These are phyloP conservation scores for Auricularia cornea DNA, from an alignment of 768 basidiomycete genomes.

Conservation along the genomic window DNA sequence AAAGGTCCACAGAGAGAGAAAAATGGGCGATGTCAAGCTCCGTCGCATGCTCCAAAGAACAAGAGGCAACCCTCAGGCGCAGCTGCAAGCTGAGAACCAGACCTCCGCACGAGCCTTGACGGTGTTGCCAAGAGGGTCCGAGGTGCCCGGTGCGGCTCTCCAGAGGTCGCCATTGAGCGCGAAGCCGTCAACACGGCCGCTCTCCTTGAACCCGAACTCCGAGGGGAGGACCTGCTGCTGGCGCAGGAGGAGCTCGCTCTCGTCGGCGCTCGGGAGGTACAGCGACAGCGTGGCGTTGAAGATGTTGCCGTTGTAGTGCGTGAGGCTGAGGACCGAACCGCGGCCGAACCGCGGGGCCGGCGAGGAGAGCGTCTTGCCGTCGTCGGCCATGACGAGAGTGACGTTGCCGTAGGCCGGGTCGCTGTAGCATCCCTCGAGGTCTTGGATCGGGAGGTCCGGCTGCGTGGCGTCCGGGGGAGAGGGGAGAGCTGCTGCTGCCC, in stretches of 20 bases:
- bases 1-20: too few relatives aligned
- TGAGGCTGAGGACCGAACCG: not conserved
- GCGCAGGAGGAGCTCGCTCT: not conserved
- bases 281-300: not conserved
- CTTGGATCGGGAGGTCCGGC: not conserved
- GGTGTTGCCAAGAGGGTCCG: not conserved
- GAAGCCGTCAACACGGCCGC: not conserved
- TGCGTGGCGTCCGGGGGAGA: not conserved
- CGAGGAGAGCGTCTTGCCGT: not conserved
- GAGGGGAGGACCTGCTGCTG: not conserved
- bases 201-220: not conserved
- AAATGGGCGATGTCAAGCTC: too few relatives aligned
- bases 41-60: too few relatives aligned
- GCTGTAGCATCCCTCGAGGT: not conserved
- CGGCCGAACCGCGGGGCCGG: not conserved
- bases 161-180: not conserved
- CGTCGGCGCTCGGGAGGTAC: not conserved
- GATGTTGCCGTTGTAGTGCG: not conserved
- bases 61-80: too few relatives aligned
- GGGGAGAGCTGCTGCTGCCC: not conserved
- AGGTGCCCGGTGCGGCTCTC: slow-evolving; percentile 30
- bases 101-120: not conserved
- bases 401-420: not conserved
- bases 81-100: not conserved
- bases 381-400: not conserved